Evolutionary conservation across 1,139 yeast genomes (phyloP).

Genomic region (Saccharomyces hybrid): DNA sequence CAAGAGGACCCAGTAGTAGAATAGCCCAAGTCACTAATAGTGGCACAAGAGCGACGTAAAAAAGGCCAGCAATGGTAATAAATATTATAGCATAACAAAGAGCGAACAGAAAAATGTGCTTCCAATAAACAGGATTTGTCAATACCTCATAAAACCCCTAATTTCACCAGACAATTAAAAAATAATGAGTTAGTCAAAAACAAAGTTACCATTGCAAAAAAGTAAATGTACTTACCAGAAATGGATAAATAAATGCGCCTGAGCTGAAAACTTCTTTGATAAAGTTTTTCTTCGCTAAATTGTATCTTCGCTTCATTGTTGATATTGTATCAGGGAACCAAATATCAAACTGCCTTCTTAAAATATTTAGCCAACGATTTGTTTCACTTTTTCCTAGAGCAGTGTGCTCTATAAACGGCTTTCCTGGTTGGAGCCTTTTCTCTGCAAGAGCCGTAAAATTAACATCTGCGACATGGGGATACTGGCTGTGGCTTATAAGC

Average conservation of each 20-base stretch:
- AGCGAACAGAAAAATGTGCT: constrained; percentile 18
- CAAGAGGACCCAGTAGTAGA: constrained; percentile 24
- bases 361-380: not conserved
- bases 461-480: not conserved
- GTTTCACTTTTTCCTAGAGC: not conserved
- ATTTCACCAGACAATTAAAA: constrained; percentile 26
- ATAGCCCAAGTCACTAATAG: constrained; percentile 17
- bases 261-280: constrained; percentile 14
- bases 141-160: constrained; percentile 25
- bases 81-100: constrained; percentile 19
- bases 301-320: constrained; percentile 4
- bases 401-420: not conserved
- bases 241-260: constrained; percentile 25
- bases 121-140: constrained; percentile 23
- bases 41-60: constrained; percentile 23
- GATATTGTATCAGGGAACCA: constrained; percentile 3
- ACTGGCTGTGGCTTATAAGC: not conserved
- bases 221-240: constrained; percentile 17
- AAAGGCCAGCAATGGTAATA: constrained; percentile 15
- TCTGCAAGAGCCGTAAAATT: not conserved
- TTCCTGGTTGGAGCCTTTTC: too few relatives aligned
- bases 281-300: constrained; percentile 11
- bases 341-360: not conserved
- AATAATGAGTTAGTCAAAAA: constrained; percentile 22
- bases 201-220: constrained; percentile 5